Evolutionary conservation across 2,329 filamentous ascomycete species (phyloP).

Genomic region (Cladosporium sp.): DNA sequence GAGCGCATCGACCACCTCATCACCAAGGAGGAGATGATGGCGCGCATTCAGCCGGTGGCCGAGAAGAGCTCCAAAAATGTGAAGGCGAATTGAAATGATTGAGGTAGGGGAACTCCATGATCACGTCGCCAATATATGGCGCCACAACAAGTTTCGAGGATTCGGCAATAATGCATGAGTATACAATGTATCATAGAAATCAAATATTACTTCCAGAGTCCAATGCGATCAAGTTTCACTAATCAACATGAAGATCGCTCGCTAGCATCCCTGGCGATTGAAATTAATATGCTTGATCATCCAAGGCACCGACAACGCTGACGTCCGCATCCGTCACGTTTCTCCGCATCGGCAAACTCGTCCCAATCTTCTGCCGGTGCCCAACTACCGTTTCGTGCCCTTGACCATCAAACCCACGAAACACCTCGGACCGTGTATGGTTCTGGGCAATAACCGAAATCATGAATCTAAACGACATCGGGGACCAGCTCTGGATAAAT

Average conservation of each 20-base stretch:
- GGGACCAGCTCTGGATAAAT: conserved; percentile 8
- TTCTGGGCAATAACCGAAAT: neutral
- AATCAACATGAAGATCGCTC: too few species aligned
- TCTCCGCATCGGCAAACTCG: too few species aligned
- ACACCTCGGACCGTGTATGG: neutral
- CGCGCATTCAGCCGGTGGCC: conserved; percentile 72
- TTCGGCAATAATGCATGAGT: conserved; percentile 8
- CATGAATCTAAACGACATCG: conserved; percentile 2
- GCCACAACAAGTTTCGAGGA: neutral
- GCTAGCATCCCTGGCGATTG: too few species aligned
- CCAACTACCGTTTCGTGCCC: conserved; percentile 1
- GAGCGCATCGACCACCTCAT: conserved; percentile 97
- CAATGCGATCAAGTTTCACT: too few species aligned
- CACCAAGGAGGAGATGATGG: conserved; percentile 99
- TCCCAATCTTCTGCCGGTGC: neutral
- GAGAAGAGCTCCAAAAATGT: conserved; percentile 36
- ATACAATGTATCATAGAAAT: conserved; percentile 14
- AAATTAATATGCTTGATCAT: too few species aligned
- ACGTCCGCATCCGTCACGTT: too few species aligned
- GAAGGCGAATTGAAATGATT: conserved; percentile 5
- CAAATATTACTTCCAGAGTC: neutral
- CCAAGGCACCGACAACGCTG: too few species aligned
- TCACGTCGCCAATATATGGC: neutral
- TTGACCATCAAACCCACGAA: conserved; percentile 4
- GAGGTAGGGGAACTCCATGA: neutral